phyloP scores from a whole-genome alignment of 164 flowering plant genomes.

The grape (Vitis vinifera) region DNA sequence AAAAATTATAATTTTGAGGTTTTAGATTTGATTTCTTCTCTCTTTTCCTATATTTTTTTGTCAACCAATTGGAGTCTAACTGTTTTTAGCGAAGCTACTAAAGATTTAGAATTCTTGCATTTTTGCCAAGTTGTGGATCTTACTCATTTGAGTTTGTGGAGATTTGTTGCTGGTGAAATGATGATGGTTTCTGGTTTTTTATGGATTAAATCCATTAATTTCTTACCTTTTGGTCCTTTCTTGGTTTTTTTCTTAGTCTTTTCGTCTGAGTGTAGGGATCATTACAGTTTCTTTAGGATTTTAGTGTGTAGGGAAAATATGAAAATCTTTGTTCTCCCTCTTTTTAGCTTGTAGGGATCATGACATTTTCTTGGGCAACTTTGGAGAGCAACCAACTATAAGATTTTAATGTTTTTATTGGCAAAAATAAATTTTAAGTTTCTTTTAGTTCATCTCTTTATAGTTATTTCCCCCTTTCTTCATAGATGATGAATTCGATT shows the following conservation, averaged over 20 bases:
- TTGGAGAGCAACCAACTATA: too few species aligned
- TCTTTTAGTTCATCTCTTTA: too few species aligned
- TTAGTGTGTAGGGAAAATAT: too few species aligned
- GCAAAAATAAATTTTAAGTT: too few species aligned
- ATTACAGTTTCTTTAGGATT: not conserved
- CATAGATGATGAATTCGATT: too few species aligned
- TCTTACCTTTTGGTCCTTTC: not conserved
- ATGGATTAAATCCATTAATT: not conserved
- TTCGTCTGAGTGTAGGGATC: not conserved
- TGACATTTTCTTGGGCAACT: too few species aligned
- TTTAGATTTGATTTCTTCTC: not conserved
- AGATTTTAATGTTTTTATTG: too few species aligned
- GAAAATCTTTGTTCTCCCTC: too few species aligned
- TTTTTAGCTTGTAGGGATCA: too few species aligned
- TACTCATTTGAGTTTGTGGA: not conserved
- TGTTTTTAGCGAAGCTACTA: not conserved
- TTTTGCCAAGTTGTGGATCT: conserved; percentile 8
- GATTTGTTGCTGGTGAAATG: not conserved
- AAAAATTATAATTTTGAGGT: not conserved
- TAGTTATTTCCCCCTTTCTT: too few species aligned
- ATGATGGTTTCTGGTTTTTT: not conserved
- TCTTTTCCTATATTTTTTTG: not conserved
- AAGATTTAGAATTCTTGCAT: not conserved
- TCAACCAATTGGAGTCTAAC: not conserved
- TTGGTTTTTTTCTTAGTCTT: not conserved